Percentiles rank a stretch among this genome's conserved stretches.
These are phyloP conservation scores for Quercus alba DNA, from an alignment of 306 rosid species.

Conservation along the genomic window DNA sequence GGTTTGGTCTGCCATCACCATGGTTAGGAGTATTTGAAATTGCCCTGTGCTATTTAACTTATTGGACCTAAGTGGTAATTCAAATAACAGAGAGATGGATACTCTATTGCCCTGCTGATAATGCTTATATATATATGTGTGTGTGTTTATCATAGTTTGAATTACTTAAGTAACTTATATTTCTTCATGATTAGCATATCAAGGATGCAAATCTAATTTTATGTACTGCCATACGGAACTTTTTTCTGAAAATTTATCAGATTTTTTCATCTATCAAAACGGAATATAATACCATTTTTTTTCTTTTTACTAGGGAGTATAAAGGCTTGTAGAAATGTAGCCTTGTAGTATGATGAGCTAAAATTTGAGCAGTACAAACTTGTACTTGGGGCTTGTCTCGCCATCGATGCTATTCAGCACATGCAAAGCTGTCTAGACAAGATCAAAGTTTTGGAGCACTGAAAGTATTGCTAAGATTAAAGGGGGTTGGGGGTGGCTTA, in stretches of 20 bases:
- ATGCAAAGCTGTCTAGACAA: constrained; percentile 65
- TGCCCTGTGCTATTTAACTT: constrained; percentile 59
- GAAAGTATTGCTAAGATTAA: neutral
- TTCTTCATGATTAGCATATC: neutral
- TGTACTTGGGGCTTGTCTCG: constrained; percentile 45
- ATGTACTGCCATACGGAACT: neutral
- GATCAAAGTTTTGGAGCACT: constrained; percentile 64
- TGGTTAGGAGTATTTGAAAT: constrained; percentile 64
- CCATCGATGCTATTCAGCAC: constrained; percentile 40
- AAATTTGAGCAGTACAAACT: constrained; percentile 76
- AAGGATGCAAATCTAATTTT: neutral
- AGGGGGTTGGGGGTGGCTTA: constrained; percentile 14
- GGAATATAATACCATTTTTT: too few relatives aligned
- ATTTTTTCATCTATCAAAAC: too few relatives aligned
- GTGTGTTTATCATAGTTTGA: neutral
- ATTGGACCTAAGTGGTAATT: constrained; percentile 68
- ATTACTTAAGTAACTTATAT: neutral
- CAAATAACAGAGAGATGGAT: neutral
- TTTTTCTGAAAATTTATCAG: too few relatives aligned
- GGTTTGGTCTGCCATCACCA: constrained; percentile 76
- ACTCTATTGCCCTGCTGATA: neutral
- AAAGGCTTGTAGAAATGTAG: constrained; percentile 56
- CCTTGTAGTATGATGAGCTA: constrained; percentile 61
- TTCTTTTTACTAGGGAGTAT: constrained; percentile 60
- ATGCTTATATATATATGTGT: neutral